These are phyloP conservation scores for Madurella fahalii DNA, from an alignment of 2,329 filamentous ascomycete species.

Conservation along the genomic window DNA sequence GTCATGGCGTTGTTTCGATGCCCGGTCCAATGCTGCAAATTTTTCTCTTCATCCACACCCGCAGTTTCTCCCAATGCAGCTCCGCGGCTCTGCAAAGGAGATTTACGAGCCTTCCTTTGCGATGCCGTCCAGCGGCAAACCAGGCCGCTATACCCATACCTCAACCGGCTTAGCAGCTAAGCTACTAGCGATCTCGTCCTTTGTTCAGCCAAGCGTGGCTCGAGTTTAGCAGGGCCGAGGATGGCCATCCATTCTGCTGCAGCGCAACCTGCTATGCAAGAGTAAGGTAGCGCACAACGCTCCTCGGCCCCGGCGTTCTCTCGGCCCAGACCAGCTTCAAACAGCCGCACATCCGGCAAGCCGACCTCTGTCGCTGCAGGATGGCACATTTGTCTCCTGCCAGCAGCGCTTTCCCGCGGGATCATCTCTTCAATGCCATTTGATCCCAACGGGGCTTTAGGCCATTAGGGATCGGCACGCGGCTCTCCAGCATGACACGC, in stretches of 20 bases:
- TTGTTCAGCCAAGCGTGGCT: neutral
- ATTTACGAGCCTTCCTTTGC: conserved; percentile 10
- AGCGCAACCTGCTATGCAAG: neutral
- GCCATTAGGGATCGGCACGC: too few species aligned
- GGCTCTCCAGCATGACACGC: neutral
- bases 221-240: neutral
- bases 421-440: too few species aligned
- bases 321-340: neutral
- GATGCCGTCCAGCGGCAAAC: conserved; percentile 5
- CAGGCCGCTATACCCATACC: conserved; percentile 2
- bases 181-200: neutral
- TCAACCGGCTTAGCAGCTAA: conserved; percentile 10
- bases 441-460: too few species aligned
- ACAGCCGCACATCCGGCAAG: neutral
- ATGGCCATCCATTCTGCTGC: neutral
- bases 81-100: conserved; percentile 13
- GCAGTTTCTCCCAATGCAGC: conserved; percentile 3
- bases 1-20: neutral
- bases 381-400: neutral
- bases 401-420: too few species aligned
- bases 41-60: conserved; percentile 19
- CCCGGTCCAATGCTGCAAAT: conserved; percentile 11
- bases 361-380: conserved; percentile 2
- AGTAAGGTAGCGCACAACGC: neutral
- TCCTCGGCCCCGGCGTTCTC: neutral